Base-by-base conservation (phyloP, 371 early-diverging fungal genomes). In the Mortierella sp. region DNA sequence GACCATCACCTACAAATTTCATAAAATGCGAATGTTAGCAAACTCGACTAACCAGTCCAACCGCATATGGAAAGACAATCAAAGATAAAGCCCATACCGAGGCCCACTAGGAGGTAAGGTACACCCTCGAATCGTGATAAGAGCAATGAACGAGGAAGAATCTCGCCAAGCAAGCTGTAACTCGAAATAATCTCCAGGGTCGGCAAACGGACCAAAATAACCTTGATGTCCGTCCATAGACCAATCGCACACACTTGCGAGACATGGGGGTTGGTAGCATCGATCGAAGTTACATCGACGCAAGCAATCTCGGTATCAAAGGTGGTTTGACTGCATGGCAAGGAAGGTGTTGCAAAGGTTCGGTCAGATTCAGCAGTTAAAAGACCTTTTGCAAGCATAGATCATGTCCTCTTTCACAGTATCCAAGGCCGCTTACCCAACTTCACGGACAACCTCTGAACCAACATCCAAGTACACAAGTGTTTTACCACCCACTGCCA, bases 131-230 rank as follows among this genome's bases (percentile, higher is more conserved):
- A 82, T 7, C 68, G 69, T 9, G 84, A 64, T 56, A 93, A 59
- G 26, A 91, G 71, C 26, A 95, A 64, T 0, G 96, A 95, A 5
- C 96, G 89, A 18, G 94, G 92, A 66, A 95, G 68, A 30, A 60
- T 71, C 30, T 83, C 86, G 21, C 86, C 88, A 8, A 82, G 84
- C 13, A 91, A 65, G 0, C 73, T 67, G 57, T 90, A 84, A 19
- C 82, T 78, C 0, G 84, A 68, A 7, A 88, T 71, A 10, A 82
- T 72, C 49, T 81, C 60, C 57, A 94, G 80, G 1, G 72, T 61
- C 3, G 94, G 90, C 21, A 94, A 64, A 0, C 82, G 70, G 14
- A 94, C 69, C 26, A 95, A 46, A 5, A 82, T 79, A 0, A 94
- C 88, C 38, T 87, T 87, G 18, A 85, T 82, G 46, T 88, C 85